Conservation (phyloP, 805 yeast genomes). For the Kuraishia capsulata region DNA sequence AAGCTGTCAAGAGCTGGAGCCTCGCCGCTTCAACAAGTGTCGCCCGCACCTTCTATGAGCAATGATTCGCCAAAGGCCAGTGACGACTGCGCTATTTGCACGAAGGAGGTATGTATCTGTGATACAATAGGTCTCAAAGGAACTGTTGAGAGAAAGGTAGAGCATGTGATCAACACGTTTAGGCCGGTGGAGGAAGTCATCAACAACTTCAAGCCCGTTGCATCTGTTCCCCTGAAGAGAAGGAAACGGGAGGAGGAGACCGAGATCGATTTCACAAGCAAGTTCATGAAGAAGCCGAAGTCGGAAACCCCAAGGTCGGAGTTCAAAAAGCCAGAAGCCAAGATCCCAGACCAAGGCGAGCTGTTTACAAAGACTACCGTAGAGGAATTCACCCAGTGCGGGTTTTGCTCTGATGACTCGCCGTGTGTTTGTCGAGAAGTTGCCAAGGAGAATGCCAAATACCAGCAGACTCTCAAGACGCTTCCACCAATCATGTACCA, state of each 20-base stretch:
- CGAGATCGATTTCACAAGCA: conserved; percentile 53
- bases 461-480: conserved; percentile 1
- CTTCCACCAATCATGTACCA: neutral
- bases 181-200: conserved; percentile 6
- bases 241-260: conserved; percentile 11
- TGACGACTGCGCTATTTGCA: conserved; percentile 54
- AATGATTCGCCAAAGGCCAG: conserved; percentile 29
- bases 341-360: conserved; percentile 8
- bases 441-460: no score
- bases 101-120: conserved; percentile 61
- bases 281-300: conserved; percentile 22
- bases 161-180: neutral
- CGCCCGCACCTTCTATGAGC: conserved; percentile 50
- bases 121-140: conserved; percentile 37
- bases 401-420: conserved; percentile 87
- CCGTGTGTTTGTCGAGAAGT: conserved; percentile 90
- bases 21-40: conserved; percentile 15
- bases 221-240: conserved; percentile 50
- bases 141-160: conserved; percentile 4
- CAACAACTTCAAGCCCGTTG: conserved; percentile 41
- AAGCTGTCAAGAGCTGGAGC: neutral
- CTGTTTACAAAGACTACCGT: no score
- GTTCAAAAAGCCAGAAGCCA: conserved; percentile 17
- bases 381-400: conserved; percentile 45
- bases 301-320: conserved; percentile 28